Evolutionary conservation across 768 basidiomycete genomes (phyloP).

Genomic region (Boletus coccyginus): DNA sequence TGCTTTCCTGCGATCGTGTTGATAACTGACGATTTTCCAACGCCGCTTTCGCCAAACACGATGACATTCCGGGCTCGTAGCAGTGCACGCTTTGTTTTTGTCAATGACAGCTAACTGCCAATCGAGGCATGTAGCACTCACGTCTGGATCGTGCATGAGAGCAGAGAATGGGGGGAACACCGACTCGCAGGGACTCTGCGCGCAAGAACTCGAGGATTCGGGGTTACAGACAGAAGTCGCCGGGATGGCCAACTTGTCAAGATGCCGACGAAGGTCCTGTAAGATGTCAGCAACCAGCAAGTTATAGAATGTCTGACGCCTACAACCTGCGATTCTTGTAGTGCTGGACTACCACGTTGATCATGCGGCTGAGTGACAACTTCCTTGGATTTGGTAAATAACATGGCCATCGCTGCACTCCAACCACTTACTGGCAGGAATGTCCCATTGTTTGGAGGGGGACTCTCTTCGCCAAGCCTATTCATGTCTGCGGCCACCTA

Average conservation of each 20-base stretch:
- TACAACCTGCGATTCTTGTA: constrained; percentile 3
- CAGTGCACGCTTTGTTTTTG: constrained; percentile 4
- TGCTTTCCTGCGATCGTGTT: constrained; percentile 35
- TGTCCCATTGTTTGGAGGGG: not conserved
- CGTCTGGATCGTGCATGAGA: constrained; percentile 8
- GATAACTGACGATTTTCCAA: constrained; percentile 41
- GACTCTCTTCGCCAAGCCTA: not conserved
- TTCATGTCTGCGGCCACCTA: constrained; percentile 1
- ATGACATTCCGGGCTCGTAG: constrained; percentile 32
- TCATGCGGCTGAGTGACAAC: not conserved
- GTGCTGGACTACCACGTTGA: not conserved
- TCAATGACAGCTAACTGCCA: not conserved
- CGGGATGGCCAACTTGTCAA: constrained; percentile 11
- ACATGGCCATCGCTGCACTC: not conserved
- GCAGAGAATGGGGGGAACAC: not conserved
- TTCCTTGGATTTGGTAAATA: constrained; percentile 10
- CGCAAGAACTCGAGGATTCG: not conserved
- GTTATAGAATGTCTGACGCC: not conserved
- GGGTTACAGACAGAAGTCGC: not conserved
- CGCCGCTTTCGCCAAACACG: constrained; percentile 41
- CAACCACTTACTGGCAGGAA: constrained; percentile 2
- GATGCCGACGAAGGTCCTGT: constrained; percentile 11
- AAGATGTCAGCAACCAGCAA: not conserved
- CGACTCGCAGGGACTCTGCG: constrained; percentile 13
- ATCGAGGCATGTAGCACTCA: constrained; percentile 1